phyloP scores from a whole-genome alignment of 805 yeast genomes.

The Maudiozyma turicensis region DNA sequence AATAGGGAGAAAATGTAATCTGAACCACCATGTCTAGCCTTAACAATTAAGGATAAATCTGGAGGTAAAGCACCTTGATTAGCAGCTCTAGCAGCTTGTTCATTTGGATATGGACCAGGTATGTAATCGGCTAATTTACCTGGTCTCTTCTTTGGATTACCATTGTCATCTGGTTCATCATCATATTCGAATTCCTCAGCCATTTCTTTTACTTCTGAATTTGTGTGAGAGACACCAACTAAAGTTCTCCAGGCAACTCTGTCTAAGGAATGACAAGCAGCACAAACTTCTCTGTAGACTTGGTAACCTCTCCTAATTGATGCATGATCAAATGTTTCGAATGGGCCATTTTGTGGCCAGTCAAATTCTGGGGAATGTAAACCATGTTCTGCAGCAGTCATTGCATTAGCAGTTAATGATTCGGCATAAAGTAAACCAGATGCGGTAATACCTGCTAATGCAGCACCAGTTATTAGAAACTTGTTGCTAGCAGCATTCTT shows the following conservation, averaged over 20 bases:
- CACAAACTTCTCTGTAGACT: slow-evolving; percentile 97
- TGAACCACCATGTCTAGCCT: slow-evolving; percentile 97
- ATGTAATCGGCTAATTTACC: slow-evolving; percentile 95
- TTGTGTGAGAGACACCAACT: slow-evolving; percentile 93
- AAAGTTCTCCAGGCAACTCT: slow-evolving; percentile 97
- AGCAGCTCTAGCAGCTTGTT: slow-evolving; percentile 98
- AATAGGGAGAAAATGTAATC: slow-evolving; percentile 91
- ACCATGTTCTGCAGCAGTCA: slow-evolving; percentile 99
- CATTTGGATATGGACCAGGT: slow-evolving; percentile 94
- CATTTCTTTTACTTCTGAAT: slow-evolving; percentile 82
- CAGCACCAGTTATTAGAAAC: slow-evolving; percentile 44
- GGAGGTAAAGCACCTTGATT: slow-evolving; percentile 99
- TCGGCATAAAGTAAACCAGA: slow-evolving; percentile 77
- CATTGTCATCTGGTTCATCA: slow-evolving; percentile 98
- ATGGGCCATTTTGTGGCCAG: slow-evolving; percentile 93
- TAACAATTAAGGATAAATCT: slow-evolving; percentile 90
- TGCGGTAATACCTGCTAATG: slow-evolving; percentile 72
- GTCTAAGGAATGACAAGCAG: slow-evolving; percentile 95
- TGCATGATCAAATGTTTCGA: slow-evolving; percentile 85
- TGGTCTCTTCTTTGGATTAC: slow-evolving; percentile 94
- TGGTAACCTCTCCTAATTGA: slow-evolving; percentile 98
- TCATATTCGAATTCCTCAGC: slow-evolving; percentile 96
- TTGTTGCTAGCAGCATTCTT: slow-evolving; percentile 30
- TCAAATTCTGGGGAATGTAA: slow-evolving; percentile 87
- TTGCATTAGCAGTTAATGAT: slow-evolving; percentile 80